These are phyloP conservation scores for Theileria equi DNA, from an alignment of 169 alveolate genomes.

Conservation along the genomic window DNA sequence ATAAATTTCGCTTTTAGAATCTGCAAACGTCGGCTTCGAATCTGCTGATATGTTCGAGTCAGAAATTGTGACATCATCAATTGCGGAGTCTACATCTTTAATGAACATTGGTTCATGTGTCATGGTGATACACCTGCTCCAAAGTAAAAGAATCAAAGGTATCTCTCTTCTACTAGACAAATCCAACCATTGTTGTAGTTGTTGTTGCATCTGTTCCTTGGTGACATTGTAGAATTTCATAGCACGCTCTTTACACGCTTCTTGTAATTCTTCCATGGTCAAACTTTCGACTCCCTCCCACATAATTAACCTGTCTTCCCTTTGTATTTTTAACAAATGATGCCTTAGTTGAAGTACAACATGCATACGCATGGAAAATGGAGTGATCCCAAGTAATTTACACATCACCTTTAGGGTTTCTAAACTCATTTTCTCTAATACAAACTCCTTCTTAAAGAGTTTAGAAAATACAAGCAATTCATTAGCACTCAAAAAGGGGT, in stretches of 20 bases:
- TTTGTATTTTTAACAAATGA: constrained; percentile 75
- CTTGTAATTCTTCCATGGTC: constrained; percentile 76
- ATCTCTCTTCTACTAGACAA: constrained; percentile 80
- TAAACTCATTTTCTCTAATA: constrained; percentile 80
- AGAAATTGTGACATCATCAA: not conserved
- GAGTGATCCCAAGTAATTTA: constrained; percentile 78
- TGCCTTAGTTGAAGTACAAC: constrained; percentile 82
- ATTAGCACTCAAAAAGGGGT: constrained; percentile 71
- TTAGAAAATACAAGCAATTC: constrained; percentile 78
- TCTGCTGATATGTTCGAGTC: constrained; percentile 3
- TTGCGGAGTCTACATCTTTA: constrained; percentile 32
- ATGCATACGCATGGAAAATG: constrained; percentile 80
- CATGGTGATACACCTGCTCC: constrained; percentile 84
- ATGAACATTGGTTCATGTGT: constrained; percentile 81
- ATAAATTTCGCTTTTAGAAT: not conserved
- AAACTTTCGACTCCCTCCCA: constrained; percentile 87
- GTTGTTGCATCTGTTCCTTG: constrained; percentile 77
- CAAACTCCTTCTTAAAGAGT: constrained; percentile 80
- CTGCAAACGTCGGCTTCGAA: too few relatives aligned
- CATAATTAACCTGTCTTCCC: constrained; percentile 81
- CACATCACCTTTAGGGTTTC: constrained; percentile 84
- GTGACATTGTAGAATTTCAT: constrained; percentile 79
- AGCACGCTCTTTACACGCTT: constrained; percentile 81
- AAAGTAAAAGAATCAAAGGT: constrained; percentile 77
- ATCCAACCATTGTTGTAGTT: constrained; percentile 79